A percentile compares a stretch with the other conserved stretches of the same genome.
These are phyloP conservation scores for Kwoniella dejecticola DNA, from an alignment of 768 basidiomycete genomes.

Conservation along the genomic window DNA sequence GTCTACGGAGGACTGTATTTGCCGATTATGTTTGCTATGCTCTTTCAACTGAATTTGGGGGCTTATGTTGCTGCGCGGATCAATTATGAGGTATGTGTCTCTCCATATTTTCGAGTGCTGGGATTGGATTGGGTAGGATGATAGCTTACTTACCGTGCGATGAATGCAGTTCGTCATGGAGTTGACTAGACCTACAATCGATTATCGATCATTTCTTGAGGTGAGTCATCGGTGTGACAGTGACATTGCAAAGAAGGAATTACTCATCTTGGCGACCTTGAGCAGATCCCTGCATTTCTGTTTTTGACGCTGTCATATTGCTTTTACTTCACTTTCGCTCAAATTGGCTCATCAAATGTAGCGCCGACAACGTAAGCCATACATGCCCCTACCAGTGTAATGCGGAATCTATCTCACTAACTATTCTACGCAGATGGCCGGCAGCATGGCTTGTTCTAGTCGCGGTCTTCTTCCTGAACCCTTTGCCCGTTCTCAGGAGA, in stretches of 20 bases:
- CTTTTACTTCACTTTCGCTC: slow-evolving; percentile 80
- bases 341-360: slow-evolving; percentile 62
- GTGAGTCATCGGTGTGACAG: slow-evolving; percentile 52
- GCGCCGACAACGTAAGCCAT: slow-evolving; percentile 64
- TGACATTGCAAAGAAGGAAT: not conserved
- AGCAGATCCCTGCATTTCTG: slow-evolving; percentile 77
- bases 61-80: slow-evolving; percentile 76
- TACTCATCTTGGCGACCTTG: not conserved
- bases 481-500: slow-evolving; percentile 68
- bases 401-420: slow-evolving; percentile 23
- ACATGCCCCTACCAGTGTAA: too few species aligned
- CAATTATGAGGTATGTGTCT: slow-evolving; percentile 77
- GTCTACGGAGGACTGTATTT: slow-evolving; percentile 75
- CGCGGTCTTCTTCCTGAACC: slow-evolving; percentile 68
- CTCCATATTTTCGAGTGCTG: too few species aligned
- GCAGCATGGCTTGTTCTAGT: slow-evolving; percentile 72
- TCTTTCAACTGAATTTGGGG: slow-evolving; percentile 80
- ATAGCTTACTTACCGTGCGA: too few species aligned
- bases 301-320: slow-evolving; percentile 72
- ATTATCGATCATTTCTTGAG: slow-evolving; percentile 76
- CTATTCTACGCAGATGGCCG: too few species aligned
- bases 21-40: slow-evolving; percentile 71
- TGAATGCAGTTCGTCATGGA: slow-evolving; percentile 56
- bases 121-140: too few species aligned
- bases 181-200: slow-evolving; percentile 70